A percentile compares a stretch with the other conserved stretches of the same genome.
These are phyloP conservation scores for Ophiostoma pallidulum DNA, from an alignment of 2,329 filamentous ascomycete species.

Conservation along the genomic window DNA sequence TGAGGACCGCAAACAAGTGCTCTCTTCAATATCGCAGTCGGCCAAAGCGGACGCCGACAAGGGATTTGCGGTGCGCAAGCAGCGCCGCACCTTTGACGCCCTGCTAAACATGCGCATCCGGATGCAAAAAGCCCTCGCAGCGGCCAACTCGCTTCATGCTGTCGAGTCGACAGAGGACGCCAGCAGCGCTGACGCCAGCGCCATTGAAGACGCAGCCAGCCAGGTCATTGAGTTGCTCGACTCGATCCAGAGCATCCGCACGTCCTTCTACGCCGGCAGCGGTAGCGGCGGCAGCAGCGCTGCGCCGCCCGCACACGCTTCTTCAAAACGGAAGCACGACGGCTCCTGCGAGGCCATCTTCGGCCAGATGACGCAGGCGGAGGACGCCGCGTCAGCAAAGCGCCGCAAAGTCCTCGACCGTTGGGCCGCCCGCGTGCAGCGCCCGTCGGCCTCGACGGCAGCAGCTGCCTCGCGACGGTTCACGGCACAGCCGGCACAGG, in stretches of 20 bases:
- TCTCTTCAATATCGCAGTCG: constrained; percentile 51
- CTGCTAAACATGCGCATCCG: constrained; percentile 86
- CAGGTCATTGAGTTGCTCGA: constrained; percentile 57
- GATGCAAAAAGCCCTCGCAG: constrained; percentile 80
- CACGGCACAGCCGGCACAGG: constrained; percentile 36
- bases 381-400: constrained; percentile 47
- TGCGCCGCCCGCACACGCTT: constrained; percentile 37
- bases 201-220: constrained; percentile 77
- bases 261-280: constrained; percentile 43
- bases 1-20: constrained; percentile 56
- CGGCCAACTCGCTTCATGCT: constrained; percentile 63
- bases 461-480: constrained; percentile 49
- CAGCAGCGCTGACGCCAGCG: constrained; percentile 23
- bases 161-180: constrained; percentile 32
- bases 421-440: constrained; percentile 76
- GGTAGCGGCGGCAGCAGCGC: no score
- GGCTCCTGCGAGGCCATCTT: constrained; percentile 56
- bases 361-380: constrained; percentile 58
- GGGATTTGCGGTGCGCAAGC: constrained; percentile 74
- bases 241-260: constrained; percentile 62
- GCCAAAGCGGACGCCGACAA: constrained; percentile 73
- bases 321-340: constrained; percentile 34
- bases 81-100: constrained; percentile 78
- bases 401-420: constrained; percentile 72
- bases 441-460: constrained; percentile 35